phyloP scores from a whole-genome alignment of 2,329 filamentous ascomycete species.

The Zymoseptoria brevis region DNA sequence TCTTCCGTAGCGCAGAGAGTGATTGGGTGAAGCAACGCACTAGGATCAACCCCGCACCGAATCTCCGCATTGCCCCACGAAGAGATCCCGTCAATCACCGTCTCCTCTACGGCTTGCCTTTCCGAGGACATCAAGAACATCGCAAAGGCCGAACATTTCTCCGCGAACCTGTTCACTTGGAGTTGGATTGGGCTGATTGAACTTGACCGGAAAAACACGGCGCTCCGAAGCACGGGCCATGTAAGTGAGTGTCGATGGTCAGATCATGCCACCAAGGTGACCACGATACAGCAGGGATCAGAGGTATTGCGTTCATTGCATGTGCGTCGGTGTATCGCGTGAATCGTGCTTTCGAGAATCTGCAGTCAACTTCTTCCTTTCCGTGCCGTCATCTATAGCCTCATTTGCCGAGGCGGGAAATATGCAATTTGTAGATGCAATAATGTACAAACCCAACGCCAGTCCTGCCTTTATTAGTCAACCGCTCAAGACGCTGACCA shows the following conservation, averaged over 20 bases:
- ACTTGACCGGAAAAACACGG: not conserved
- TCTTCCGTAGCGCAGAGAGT: not conserved
- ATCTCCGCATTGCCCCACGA: not conserved
- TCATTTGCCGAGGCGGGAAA: not conserved
- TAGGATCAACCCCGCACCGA: not conserved
- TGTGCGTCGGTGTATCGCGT: too few relatives aligned
- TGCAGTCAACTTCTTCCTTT: too few relatives aligned
- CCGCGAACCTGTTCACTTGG: too few relatives aligned
- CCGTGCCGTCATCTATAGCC: not conserved
- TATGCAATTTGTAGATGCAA: not conserved
- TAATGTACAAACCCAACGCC: not conserved
- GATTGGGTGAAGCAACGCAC: not conserved
- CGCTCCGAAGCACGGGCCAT: not conserved
- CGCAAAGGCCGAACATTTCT: not conserved
- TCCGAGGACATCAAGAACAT: not conserved
- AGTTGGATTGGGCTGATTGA: not conserved
- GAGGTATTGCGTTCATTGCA: not conserved
- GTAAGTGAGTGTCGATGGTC: not conserved
- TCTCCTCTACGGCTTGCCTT: not conserved
- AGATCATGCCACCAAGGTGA: not conserved
- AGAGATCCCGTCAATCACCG: not conserved
- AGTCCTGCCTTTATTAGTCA: too few relatives aligned
- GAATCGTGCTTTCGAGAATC: not conserved
- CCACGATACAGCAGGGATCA: not conserved
- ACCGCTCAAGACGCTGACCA: slow-evolving; percentile 12